Percentiles rank a stretch among this genome's conserved stretches.
phyloP scores from a whole-genome alignment of 306 rosid genomes.

The Pachyrhizus erosus region DNA sequence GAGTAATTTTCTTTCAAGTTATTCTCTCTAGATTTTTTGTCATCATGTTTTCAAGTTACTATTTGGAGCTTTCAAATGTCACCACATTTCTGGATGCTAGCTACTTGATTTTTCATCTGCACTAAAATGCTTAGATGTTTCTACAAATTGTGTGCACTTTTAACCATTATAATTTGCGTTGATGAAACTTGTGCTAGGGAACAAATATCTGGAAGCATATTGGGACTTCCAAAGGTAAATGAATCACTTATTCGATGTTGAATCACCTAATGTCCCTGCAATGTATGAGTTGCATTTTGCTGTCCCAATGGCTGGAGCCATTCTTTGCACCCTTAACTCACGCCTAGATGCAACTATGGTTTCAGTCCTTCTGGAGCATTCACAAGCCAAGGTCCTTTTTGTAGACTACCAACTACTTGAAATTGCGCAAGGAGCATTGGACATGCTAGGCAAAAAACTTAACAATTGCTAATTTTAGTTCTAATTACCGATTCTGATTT shows the following conservation, averaged over 20 bases:
- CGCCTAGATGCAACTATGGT: constrained; percentile 69
- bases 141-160: neutral
- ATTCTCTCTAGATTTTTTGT: neutral
- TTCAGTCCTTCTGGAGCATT: constrained; percentile 63
- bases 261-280: constrained; percentile 82
- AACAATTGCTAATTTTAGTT: constrained; percentile 60
- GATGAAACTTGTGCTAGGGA: neutral
- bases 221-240: neutral
- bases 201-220: neutral
- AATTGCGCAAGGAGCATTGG: constrained; percentile 61
- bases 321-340: constrained; percentile 75
- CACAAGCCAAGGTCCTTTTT: constrained; percentile 75
- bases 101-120: neutral
- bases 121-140: neutral
- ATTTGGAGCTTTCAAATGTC: neutral
- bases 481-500: constrained; percentile 56
- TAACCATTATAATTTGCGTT: constrained; percentile 4
- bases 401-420: constrained; percentile 71
- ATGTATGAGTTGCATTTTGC: constrained; percentile 94
- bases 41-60: neutral
- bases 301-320: constrained; percentile 91
- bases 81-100: neutral
- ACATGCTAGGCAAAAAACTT: constrained; percentile 44
- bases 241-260: constrained; percentile 28
- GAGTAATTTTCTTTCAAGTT: neutral